These are phyloP conservation scores for Liquidambar formosana DNA, from an alignment of 164 flowering plant species.

Conservation along the genomic window DNA sequence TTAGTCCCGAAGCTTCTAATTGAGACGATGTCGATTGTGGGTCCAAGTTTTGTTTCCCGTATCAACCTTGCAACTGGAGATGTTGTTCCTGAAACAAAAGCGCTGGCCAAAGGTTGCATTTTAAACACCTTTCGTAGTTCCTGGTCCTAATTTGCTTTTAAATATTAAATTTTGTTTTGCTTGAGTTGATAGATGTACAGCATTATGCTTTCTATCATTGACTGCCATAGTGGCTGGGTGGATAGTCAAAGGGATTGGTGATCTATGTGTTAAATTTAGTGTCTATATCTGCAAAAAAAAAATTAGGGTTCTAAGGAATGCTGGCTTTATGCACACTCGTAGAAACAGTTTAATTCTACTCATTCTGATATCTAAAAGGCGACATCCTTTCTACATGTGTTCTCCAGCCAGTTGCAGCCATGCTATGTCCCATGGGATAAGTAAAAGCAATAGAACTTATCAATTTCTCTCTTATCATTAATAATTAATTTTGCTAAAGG, in stretches of 20 bases:
- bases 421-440: not conserved
- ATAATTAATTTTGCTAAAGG: not conserved
- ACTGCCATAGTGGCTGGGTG: not conserved
- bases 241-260: not conserved
- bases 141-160: not conserved
- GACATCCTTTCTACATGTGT: not conserved
- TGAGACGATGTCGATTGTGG: constrained; percentile 69
- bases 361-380: no score
- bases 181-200: constrained; percentile 1
- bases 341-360: not conserved
- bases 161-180: not conserved
- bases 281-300: not conserved
- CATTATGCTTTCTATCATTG: not conserved
- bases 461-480: not conserved
- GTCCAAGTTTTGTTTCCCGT: constrained; percentile 78
- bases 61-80: constrained; percentile 91
- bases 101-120: constrained; percentile 76
- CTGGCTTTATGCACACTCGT: not conserved
- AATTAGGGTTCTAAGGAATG: not conserved
- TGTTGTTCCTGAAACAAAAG: constrained; percentile 88
- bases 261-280: not conserved
- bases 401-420: not conserved
- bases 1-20: constrained; percentile 85
- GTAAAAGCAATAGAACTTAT: not conserved
- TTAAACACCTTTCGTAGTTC: constrained; percentile 1